Conservation (phyloP, 169 alveolate genomes). For the Eimeria acervulina region DNA sequence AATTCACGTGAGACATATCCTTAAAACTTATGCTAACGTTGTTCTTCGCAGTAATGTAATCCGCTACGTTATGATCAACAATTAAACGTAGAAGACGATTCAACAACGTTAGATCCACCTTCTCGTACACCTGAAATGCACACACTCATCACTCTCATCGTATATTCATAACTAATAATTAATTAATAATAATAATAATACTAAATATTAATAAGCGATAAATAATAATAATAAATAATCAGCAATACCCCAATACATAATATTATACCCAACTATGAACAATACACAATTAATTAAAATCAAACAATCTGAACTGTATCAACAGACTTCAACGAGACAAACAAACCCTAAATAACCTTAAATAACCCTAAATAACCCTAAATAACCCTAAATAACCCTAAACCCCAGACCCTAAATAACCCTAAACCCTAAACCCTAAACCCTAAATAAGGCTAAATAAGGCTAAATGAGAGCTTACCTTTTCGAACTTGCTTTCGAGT, state of each 20-base stretch:
- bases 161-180: neutral
- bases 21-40: constrained; percentile 98
- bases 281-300: no score
- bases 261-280: no score
- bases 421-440: no score
- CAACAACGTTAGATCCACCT: constrained; percentile 98
- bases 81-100: constrained; percentile 98
- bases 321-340: neutral
- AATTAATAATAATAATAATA: neutral
- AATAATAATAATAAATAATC: no score
- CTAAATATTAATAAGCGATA: no score
- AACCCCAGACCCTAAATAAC: neutral
- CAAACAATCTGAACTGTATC: no score
- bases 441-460: no score
- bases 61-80: constrained; percentile 99
- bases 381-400: no score
- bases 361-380: no score
- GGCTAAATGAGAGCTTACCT: constrained; percentile 73
- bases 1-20: constrained; percentile 99
- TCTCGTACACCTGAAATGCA: constrained; percentile 94
- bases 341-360: no score
- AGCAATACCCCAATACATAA: no score
- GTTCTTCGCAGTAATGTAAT: constrained; percentile 99
- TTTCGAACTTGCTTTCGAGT: constrained; percentile 97
- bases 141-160: neutral